Conservation (phyloP, 805 yeast genomes). For the Candida oleophila region DNA sequence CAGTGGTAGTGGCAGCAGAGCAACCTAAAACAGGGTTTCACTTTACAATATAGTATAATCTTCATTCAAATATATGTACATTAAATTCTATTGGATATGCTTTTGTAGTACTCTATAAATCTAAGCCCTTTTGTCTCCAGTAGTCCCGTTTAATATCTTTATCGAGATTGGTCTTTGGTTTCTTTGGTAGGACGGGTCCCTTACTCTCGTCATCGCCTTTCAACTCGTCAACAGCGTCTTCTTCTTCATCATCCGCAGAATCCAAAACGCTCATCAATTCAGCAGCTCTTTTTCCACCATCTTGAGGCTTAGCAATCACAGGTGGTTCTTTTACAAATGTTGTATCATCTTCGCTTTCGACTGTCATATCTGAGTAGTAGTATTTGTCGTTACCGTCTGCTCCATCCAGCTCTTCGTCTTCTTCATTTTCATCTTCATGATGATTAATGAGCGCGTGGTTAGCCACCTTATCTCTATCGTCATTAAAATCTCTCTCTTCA, state of each 20-base stretch:
- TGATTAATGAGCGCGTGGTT: slow-evolving; percentile 55
- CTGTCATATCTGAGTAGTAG: slow-evolving; percentile 44
- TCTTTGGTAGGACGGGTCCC: slow-evolving; percentile 9
- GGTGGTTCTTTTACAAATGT: slow-evolving; percentile 7
- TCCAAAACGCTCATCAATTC: slow-evolving; percentile 21
- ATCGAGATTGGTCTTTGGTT: slow-evolving; percentile 22
- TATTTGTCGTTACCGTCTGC: slow-evolving; percentile 38
- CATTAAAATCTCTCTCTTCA: slow-evolving; percentile 71
- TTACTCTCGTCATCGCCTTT: neutral
- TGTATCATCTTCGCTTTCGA: slow-evolving; percentile 30
- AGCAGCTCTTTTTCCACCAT: slow-evolving; percentile 13
- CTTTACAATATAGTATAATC: too few species aligned
- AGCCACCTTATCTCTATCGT: slow-evolving; percentile 61
- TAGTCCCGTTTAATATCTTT: slow-evolving; percentile 36
- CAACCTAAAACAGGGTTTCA: too few species aligned
- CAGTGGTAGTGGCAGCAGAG: too few species aligned
- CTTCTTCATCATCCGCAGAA: slow-evolving; percentile 15
- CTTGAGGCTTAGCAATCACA: slow-evolving; percentile 4
- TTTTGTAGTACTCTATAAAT: slow-evolving; percentile 15
- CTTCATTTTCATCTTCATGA: slow-evolving; percentile 21
- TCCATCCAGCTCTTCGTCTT: slow-evolving; percentile 31
- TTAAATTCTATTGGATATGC: neutral
- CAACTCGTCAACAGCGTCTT: slow-evolving; percentile 9
- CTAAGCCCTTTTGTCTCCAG: slow-evolving; percentile 45
- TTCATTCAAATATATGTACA: neutral